These are phyloP conservation scores for Globisporangium nodosum DNA, from an alignment of 352 stramenopile genomes.

Conservation along the genomic window DNA sequence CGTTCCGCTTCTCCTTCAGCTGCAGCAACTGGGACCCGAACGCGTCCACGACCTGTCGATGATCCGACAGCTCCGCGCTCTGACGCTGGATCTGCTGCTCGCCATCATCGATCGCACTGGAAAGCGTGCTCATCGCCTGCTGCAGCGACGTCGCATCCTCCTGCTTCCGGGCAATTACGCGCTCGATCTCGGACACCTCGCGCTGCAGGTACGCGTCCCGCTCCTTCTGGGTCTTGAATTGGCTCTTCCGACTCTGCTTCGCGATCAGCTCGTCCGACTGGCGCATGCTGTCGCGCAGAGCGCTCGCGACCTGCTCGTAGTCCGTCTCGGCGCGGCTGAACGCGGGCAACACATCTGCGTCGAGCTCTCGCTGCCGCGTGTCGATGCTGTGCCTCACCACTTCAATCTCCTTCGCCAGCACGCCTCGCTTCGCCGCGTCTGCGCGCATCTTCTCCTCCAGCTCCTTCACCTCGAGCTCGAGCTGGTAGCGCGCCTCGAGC, in stretches of 20 bases:
- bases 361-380: conserved; percentile 40
- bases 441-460: conserved; percentile 51
- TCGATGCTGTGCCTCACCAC: conserved; percentile 53
- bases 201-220: conserved; percentile 83
- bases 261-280: conserved; percentile 91
- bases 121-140: conserved; percentile 37
- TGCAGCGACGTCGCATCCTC: conserved; percentile 37
- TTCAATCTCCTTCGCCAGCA: conserved; percentile 44
- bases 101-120: conserved; percentile 30
- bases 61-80: conserved; percentile 39
- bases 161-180: conserved; percentile 53
- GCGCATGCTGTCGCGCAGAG: conserved; percentile 47
- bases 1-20: conserved; percentile 80
- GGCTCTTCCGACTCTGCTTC: conserved; percentile 93
- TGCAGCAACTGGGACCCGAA: conserved; percentile 46
- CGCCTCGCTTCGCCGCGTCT: conserved; percentile 38
- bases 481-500: conserved; percentile 68
- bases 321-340: conserved; percentile 38
- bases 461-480: conserved; percentile 80
- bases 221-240: conserved; percentile 93
- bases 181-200: conserved; percentile 67
- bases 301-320: conserved; percentile 85
- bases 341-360: conserved; percentile 44
- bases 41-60: conserved; percentile 46
- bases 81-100: conserved; percentile 44